Evolutionary conservation across 164 flowering plant genomes (phyloP).

Genomic region (Akebia trifoliata): DNA sequence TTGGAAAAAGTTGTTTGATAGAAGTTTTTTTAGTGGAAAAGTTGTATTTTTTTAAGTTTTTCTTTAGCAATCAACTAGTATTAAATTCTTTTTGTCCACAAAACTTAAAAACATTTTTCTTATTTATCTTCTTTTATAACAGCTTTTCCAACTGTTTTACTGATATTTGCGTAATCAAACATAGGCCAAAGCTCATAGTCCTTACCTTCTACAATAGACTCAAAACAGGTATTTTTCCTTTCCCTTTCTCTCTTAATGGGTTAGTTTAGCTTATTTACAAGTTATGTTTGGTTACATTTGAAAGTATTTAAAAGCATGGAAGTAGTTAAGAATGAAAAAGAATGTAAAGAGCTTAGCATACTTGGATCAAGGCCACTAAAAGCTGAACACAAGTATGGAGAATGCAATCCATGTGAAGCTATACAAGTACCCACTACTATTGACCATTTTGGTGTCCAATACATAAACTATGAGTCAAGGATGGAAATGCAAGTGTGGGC

Average conservation of each 20-base stretch:
- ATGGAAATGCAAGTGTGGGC: conserved; percentile 69
- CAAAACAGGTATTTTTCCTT: conserved; percentile 25
- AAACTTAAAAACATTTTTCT: too few species aligned
- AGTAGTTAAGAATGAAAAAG: conserved; percentile 12
- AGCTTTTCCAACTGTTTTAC: too few species aligned
- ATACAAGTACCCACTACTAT: conserved; percentile 47
- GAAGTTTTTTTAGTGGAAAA: too few species aligned
- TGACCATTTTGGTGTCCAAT: conserved; percentile 27
- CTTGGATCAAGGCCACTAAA: conserved; percentile 64
- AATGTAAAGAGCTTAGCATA: conserved; percentile 21
- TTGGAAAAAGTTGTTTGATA: not conserved
- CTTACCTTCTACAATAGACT: conserved; percentile 6
- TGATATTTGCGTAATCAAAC: conserved; percentile 6
- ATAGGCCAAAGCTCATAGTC: conserved; percentile 19
- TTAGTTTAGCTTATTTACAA: too few species aligned
- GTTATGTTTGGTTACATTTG: not conserved
- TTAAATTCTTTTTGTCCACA: too few species aligned
- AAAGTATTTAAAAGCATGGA: conserved; percentile 12
- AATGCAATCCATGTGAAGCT: conserved; percentile 54
- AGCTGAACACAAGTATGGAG: conserved; percentile 45
- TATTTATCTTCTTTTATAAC: too few species aligned
- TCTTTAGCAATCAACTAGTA: too few species aligned
- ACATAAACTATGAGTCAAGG: conserved; percentile 57
- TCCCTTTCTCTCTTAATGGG: conserved; percentile 6
- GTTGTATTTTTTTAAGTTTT: too few species aligned